Percentiles rank a stretch among this genome's conserved stretches.
phyloP scores from a whole-genome alignment of 225 moss, liverwort and hornwort genomes.

The Pleurozium schreberi region DNA sequence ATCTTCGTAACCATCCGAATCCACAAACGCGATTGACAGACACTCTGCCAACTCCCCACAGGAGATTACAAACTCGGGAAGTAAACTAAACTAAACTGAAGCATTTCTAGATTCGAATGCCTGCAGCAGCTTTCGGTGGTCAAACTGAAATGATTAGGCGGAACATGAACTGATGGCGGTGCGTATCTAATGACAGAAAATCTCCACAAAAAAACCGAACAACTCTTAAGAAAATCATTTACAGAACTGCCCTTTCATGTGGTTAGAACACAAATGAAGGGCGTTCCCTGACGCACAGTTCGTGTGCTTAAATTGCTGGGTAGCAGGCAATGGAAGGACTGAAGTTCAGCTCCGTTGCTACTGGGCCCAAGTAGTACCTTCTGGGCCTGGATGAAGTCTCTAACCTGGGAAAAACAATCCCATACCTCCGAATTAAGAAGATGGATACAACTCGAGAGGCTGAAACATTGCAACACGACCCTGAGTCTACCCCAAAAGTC shows the following conservation, averaged over 20 bases:
- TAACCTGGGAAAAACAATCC: conserved; percentile 33
- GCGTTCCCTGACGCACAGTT: conserved; percentile 7
- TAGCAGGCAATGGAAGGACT: conserved; percentile 62
- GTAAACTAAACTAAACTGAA: background rate
- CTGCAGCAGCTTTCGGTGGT: background rate
- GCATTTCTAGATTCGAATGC: background rate
- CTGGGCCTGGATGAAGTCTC: conserved; percentile 87
- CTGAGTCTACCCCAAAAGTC: background rate
- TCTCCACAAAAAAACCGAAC: background rate
- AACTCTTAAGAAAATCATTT: background rate
- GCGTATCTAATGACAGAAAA: background rate
- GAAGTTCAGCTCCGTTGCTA: conserved; percentile 62
- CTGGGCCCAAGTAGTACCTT: conserved; percentile 52
- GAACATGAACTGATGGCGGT: background rate
- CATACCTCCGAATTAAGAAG: background rate
- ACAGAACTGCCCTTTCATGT: conserved; percentile 16
- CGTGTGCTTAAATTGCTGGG: conserved; percentile 23
- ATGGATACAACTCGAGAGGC: background rate
- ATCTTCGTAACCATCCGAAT: background rate
- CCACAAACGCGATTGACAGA: background rate
- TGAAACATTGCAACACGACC: background rate
- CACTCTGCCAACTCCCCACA: background rate
- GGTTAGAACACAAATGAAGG: no score
- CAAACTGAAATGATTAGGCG: background rate
- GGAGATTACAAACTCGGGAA: background rate